These are phyloP conservation scores for Aspergillus transmontanensis DNA, from an alignment of 2,329 filamentous ascomycete species.

Conservation along the genomic window DNA sequence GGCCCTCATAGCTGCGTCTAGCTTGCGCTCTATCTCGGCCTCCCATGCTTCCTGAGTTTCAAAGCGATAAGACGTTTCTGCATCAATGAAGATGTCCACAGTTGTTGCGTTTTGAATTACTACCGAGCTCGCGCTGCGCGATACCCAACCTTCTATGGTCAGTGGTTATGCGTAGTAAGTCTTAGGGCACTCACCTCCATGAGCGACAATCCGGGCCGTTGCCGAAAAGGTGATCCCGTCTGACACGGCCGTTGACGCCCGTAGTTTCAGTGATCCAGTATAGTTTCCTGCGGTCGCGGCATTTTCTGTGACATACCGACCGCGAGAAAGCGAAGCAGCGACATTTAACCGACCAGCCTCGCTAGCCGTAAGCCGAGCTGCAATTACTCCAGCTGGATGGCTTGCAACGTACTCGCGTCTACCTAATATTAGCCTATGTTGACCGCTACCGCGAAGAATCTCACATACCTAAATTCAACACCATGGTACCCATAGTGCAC, in stretches of 20 bases:
- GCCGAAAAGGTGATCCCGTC: constrained; percentile 5
- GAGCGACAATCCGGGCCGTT: background rate
- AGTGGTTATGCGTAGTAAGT: background rate
- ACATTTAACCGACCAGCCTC: constrained; percentile 1
- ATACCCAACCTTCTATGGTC: background rate
- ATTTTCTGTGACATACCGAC: constrained; percentile 1
- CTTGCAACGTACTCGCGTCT: constrained; percentile 20
- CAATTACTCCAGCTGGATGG: constrained; percentile 13
- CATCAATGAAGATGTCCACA: constrained; percentile 12
- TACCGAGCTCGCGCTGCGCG: background rate
- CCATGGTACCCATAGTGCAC: constrained; percentile 11
- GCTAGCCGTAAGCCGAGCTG: constrained; percentile 8
- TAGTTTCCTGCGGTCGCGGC: background rate
- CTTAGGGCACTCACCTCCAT: background rate
- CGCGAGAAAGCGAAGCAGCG: constrained; percentile 1
- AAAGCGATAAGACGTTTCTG: constrained; percentile 13
- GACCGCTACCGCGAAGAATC: fast-evolving
- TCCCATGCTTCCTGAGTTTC: background rate
- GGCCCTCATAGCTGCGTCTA: background rate
- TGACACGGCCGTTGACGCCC: background rate
- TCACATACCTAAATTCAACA: constrained; percentile 10
- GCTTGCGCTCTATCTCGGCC: background rate
- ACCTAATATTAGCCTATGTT: background rate
- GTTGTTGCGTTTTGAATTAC: background rate
- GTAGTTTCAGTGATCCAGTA: background rate